phyloP scores from a whole-genome alignment of 345 rosid species.

The Aquilaria malaccensis region DNA sequence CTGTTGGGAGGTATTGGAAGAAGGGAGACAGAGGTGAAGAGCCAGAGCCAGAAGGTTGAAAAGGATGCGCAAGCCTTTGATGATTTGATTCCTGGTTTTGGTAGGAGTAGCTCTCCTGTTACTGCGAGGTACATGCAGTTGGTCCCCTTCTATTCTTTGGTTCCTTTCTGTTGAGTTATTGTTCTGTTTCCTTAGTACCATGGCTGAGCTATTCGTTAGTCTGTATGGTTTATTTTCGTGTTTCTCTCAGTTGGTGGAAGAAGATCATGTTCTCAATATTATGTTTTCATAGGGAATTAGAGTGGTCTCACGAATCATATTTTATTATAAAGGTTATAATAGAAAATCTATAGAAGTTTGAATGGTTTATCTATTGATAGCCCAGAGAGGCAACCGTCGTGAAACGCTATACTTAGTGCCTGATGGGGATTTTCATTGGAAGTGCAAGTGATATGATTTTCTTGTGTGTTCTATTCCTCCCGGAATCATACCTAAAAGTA shows the following conservation, averaged over 20 bases:
- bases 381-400: too few species aligned
- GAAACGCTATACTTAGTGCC: too few species aligned
- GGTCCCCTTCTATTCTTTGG: neutral
- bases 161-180: neutral
- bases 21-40: conserved; percentile 22
- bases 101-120: conserved; percentile 46
- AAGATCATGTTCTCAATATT: too few species aligned
- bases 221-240: neutral
- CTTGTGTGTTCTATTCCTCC: too few species aligned
- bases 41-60: conserved; percentile 21
- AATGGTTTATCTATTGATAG: too few species aligned
- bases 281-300: too few species aligned
- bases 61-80: conserved; percentile 42
- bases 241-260: neutral
- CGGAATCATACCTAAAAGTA: too few species aligned
- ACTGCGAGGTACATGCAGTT: conserved; percentile 24
- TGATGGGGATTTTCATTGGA: too few species aligned
- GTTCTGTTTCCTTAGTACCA: neutral
- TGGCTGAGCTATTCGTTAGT: neutral
- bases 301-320: too few species aligned
- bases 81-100: conserved; percentile 73
- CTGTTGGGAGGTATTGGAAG: conserved; percentile 44
- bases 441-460: too few species aligned
- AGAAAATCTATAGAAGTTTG: too few species aligned
- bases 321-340: too few species aligned